Percentiles rank a stretch among this genome's conserved stretches.
These are phyloP conservation scores for Quercus berberidifolia DNA, from an alignment of 306 rosid genomes.

Conservation along the genomic window DNA sequence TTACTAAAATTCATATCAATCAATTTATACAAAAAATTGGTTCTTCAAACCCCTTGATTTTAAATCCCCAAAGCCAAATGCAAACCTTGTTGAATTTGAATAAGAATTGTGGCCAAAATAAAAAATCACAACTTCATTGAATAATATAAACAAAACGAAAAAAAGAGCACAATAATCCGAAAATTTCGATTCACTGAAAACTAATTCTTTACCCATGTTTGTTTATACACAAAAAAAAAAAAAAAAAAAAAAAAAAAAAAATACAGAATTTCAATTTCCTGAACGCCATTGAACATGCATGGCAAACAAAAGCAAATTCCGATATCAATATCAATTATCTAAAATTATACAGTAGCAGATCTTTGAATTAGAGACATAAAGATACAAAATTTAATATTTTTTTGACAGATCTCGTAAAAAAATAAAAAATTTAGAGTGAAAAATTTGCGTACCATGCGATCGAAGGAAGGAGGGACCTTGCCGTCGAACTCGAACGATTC, in stretches of 20 bases:
- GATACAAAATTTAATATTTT: background rate
- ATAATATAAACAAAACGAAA: background rate
- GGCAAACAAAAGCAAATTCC: background rate
- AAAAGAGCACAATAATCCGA: background rate
- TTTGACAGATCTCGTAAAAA: background rate
- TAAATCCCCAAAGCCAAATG: too few relatives aligned
- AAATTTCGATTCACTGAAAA: background rate
- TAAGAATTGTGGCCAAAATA: background rate
- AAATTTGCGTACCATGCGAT: slow-evolving; percentile 33
- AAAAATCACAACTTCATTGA: background rate
- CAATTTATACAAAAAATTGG: too few relatives aligned
- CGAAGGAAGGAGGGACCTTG: slow-evolving; percentile 49
- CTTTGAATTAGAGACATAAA: background rate
- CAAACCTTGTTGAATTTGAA: too few relatives aligned
- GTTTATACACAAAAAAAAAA: background rate
- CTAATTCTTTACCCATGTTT: background rate
- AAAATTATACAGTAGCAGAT: background rate
- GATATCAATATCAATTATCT: background rate
- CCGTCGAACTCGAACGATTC: slow-evolving; percentile 35
- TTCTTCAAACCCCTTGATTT: too few relatives aligned
- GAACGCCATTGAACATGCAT: background rate
- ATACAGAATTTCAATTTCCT: background rate
- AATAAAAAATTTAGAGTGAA: background rate
- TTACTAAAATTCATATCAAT: too few relatives aligned
- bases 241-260: background rate